Percentiles rank a stretch among this genome's conserved stretches.
phyloP scores from a whole-genome alignment of 345 rosid genomes.

The Pistacia vera region DNA sequence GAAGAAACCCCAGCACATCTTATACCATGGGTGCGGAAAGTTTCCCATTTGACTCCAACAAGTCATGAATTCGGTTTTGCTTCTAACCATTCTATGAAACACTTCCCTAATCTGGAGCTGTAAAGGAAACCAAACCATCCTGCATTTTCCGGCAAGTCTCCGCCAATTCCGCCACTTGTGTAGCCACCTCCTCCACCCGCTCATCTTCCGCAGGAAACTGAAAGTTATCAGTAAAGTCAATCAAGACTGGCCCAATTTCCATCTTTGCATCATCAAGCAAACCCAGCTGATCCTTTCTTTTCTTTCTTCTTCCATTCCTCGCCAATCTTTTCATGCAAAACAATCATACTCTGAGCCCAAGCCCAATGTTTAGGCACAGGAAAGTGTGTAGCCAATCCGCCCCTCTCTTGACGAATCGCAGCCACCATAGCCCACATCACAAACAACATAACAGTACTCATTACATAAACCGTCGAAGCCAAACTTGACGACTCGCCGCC shows the following conservation, averaged over 20 bases:
- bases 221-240: constrained; percentile 69
- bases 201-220: constrained; percentile 75
- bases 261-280: constrained; percentile 85
- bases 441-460: constrained; percentile 66
- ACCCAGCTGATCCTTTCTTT: constrained; percentile 79
- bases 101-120: constrained; percentile 93
- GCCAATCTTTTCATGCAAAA: constrained; percentile 76
- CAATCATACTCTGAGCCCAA: constrained; percentile 80
- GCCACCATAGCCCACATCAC: constrained; percentile 89
- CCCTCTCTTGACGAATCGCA: constrained; percentile 90
- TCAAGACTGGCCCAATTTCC: constrained; percentile 69
- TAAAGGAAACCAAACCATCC: constrained; percentile 76
- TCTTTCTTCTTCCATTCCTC: constrained; percentile 99
- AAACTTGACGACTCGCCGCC: constrained; percentile 71
- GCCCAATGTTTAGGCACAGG: constrained; percentile 75
- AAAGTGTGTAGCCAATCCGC: constrained; percentile 61
- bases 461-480: constrained; percentile 64
- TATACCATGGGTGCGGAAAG: constrained; percentile 31
- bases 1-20: not conserved
- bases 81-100: constrained; percentile 88
- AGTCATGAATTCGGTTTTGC: constrained; percentile 78
- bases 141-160: constrained; percentile 80
- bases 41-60: constrained; percentile 62
- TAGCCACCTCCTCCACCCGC: constrained; percentile 51
- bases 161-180: constrained; percentile 65